phyloP scores from a whole-genome alignment of 1,284 basidiomycete species.

The Bondarzewia mesenterica region DNA sequence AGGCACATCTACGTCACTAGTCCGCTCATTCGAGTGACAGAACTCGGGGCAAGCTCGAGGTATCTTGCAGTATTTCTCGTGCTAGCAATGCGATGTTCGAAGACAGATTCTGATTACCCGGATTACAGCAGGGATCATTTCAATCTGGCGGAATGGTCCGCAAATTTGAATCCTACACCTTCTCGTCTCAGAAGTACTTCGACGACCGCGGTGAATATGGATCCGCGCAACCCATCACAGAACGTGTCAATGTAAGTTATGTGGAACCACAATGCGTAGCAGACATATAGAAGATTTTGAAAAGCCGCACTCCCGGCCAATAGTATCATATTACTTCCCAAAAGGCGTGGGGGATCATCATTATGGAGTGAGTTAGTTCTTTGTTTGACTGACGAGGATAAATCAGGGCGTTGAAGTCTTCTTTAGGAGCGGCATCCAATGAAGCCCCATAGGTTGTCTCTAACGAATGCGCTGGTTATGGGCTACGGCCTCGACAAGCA shows the following conservation, averaged over 20 bases:
- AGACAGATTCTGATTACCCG: too few species aligned
- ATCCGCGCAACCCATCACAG: slow-evolving; percentile 65
- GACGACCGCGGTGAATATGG: slow-evolving; percentile 62
- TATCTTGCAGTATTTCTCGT: too few species aligned
- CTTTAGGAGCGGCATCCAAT: slow-evolving; percentile 91
- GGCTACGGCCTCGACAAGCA: slow-evolving; percentile 96
- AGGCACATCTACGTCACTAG: too few species aligned
- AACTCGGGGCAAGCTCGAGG: not conserved
- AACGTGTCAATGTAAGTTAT: slow-evolving; percentile 55
- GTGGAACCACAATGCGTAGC: not conserved
- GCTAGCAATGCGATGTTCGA: not conserved
- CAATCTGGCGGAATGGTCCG: slow-evolving; percentile 27
- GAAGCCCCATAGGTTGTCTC: slow-evolving; percentile 92
- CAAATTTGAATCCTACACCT: slow-evolving; percentile 46
- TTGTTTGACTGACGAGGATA: not conserved
- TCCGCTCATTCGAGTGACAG: not conserved
- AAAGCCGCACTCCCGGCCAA: slow-evolving; percentile 78
- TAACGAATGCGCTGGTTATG: slow-evolving; percentile 93
- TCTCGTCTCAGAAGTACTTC: slow-evolving; percentile 66
- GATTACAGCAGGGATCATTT: not conserved
- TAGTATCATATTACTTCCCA: slow-evolving; percentile 94
- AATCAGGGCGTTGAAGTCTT: not conserved
- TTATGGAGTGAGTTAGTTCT: slow-evolving; percentile 68
- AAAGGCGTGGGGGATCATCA: slow-evolving; percentile 93
- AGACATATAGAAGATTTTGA: slow-evolving; percentile 7